Conservation (phyloP, 805 yeast genomes). For the Candida anglica region DNA sequence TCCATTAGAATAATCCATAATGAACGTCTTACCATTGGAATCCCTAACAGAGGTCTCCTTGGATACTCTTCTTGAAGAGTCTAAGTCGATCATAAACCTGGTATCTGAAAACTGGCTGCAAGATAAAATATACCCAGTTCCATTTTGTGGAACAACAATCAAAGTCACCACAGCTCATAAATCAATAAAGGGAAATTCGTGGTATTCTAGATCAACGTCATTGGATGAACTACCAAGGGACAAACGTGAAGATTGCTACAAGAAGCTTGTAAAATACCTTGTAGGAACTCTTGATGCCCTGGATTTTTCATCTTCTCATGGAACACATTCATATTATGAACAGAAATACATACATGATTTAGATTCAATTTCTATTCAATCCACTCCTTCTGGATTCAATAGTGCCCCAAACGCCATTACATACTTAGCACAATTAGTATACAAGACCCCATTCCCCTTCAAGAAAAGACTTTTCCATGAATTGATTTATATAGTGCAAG, state of each 20-base stretch:
- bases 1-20: too few relatives aligned
- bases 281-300: background rate
- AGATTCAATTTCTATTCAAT: too few relatives aligned
- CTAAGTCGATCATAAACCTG: constrained; percentile 1
- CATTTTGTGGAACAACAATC: too few relatives aligned
- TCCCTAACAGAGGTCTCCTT: background rate
- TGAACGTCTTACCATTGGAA: background rate
- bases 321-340: constrained; percentile 33
- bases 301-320: background rate
- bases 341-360: constrained; percentile 31
- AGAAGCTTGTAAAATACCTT: background rate
- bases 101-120: background rate
- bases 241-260: too few relatives aligned
- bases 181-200: too few relatives aligned
- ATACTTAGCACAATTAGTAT: constrained; percentile 28
- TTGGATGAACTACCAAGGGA: too few relatives aligned
- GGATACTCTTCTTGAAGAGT: background rate
- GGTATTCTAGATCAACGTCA: too few relatives aligned
- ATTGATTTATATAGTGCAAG: constrained; percentile 24
- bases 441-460: constrained; percentile 34
- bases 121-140: background rate
- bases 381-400: too few relatives aligned
- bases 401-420: constrained; percentile 15
- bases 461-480: constrained; percentile 33
- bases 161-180: too few relatives aligned